Evolutionary conservation across 2,329 filamentous ascomycete genomes (phyloP), one percentile per base, ranked within the genome.

Genomic region (Tolypocladium endophyticum): DNA sequence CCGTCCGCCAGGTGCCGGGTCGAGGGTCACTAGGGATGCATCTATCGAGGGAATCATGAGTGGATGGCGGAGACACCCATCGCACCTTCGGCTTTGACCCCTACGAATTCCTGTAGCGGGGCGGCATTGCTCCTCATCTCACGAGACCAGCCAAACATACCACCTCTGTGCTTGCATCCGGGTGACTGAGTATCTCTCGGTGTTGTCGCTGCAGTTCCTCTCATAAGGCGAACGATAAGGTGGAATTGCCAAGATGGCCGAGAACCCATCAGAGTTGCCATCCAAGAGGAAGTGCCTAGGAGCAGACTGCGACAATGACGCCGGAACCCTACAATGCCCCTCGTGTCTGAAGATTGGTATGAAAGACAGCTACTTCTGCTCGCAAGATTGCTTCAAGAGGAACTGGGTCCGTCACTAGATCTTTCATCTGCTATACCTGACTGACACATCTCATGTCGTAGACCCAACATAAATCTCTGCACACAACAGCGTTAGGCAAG

Each of bases 331-430:
- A 54, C 92, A 97, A 74, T 99, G 94, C 75, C 94, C 94, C 58
- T 97, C 90, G 57, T 99, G 94, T 73, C 81, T 97, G 69, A 97
- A 96, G 77, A 79, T 92, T 52, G 90, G 88, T 58, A 87, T 87
- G 67, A 86, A 92, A 71, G 90, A 93, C 70, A 96, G 91, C 77
- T 97, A 87, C 77, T 99, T 97, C 78, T 99, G 94, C 79, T 92
- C 92, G 33, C 94, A 99, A 74, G 94, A 97, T 68, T 99, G 94
- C 80, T 99, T 99, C 79, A 97, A 97, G 82, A 88, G 86, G 75
- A 99, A 92, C 80, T 99, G 94, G 94, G 94, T 97, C 85, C 68
- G 84, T 52, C 25, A 14, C 6, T 16, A 16, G 14, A 50, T 52
- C 28, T 16, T 52, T 16, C 25, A 30, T 4, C 16, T 16, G 16